Evolutionary conservation across 208 protist species (phyloP).

Genomic region (Leishmania tarentolae): DNA sequence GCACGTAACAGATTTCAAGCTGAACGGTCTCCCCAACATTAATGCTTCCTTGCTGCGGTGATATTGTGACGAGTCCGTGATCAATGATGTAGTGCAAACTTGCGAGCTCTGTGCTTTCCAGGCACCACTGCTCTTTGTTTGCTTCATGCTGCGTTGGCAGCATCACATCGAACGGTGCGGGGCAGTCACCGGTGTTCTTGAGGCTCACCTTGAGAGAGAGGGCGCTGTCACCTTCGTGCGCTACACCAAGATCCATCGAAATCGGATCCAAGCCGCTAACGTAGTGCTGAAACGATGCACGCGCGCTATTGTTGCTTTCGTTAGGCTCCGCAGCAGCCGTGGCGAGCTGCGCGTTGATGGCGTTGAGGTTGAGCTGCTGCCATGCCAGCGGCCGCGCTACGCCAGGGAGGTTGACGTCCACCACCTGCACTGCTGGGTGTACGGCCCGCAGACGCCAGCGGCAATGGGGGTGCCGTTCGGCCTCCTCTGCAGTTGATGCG

Average conservation of each 20-base stretch:
- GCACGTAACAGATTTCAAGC: constrained; percentile 74
- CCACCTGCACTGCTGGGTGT: constrained; percentile 80
- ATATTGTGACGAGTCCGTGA: constrained; percentile 60
- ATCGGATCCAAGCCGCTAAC: constrained; percentile 71
- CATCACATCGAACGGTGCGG: constrained; percentile 67
- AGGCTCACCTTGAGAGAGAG: constrained; percentile 57
- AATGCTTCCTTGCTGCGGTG: constrained; percentile 62
- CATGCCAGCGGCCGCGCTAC: constrained; percentile 42
- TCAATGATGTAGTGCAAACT: constrained; percentile 81
- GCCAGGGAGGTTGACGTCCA: constrained; percentile 64
- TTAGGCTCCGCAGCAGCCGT: constrained; percentile 40
- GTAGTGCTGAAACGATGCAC: constrained; percentile 78
- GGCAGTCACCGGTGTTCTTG: constrained; percentile 80
- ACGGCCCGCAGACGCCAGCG: constrained; percentile 54
- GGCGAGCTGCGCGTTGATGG: constrained; percentile 74
- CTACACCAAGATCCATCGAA: constrained; percentile 81
- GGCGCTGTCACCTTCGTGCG: constrained; percentile 28
- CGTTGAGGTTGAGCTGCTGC: constrained; percentile 78
- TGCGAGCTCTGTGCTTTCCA: constrained; percentile 72
- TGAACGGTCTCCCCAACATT: constrained; percentile 51
- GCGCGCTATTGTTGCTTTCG: constrained; percentile 31
- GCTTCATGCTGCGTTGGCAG: constrained; percentile 89
- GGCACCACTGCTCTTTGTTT: constrained; percentile 82
- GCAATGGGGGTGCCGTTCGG: constrained; percentile 75
- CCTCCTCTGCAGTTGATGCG: constrained; percentile 46